phyloP scores from a whole-genome alignment of 2,329 filamentous ascomycete genomes.

The Apiospora aurea region DNA sequence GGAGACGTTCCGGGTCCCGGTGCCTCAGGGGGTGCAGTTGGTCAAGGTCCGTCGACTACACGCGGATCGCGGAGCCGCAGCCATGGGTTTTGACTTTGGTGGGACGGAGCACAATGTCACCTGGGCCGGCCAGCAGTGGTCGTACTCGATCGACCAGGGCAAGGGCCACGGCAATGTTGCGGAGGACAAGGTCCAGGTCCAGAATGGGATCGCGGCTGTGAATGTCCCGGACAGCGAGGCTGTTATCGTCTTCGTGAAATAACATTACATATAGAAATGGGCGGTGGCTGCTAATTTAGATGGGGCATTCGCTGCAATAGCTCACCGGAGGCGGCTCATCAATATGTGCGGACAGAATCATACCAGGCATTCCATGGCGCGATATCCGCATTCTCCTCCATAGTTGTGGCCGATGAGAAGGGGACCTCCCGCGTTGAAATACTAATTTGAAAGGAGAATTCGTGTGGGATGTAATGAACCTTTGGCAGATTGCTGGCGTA shows the following conservation, averaged over 20 bases:
- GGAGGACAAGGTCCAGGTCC: neutral
- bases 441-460: too few species aligned
- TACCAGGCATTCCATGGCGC: neutral
- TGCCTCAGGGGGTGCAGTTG: neutral
- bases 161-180: constrained; percentile 27
- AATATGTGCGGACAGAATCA: neutral
- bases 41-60: constrained; percentile 29
- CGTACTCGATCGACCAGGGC: constrained; percentile 31
- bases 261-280: neutral
- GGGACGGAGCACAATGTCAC: constrained; percentile 39
- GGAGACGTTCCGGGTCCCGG: constrained; percentile 20
- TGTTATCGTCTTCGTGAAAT: constrained; percentile 20
- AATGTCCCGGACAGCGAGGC: constrained; percentile 27
- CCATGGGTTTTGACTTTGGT: constrained; percentile 35
- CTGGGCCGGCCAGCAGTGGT: constrained; percentile 37
- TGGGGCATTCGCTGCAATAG: neutral
- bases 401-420: too few species aligned
- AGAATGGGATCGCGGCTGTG: constrained; percentile 24
- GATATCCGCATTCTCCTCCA: too few species aligned
- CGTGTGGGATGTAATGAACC: too few species aligned
- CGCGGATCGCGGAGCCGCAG: constrained; percentile 30
- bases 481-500: too few species aligned
- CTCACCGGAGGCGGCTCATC: neutral
- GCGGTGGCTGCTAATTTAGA: neutral
- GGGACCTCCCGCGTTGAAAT: too few species aligned